Evolutionary conservation across 2,329 filamentous ascomycete species (phyloP), one percentile per base, ranked within the genome.

Genomic region (Raffaelea ambrosiae): DNA sequence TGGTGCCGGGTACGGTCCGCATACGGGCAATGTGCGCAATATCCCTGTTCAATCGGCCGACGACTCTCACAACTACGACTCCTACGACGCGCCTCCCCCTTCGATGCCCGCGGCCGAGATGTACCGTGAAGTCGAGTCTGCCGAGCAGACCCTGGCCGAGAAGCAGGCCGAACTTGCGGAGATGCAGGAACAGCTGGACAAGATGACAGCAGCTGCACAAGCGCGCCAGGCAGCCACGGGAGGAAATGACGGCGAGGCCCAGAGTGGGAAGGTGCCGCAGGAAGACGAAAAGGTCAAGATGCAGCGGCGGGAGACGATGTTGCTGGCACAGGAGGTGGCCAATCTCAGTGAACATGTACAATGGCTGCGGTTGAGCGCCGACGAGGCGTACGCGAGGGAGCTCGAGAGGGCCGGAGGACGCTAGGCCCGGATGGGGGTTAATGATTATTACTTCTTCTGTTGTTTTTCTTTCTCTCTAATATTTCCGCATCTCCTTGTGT

Each of bases 341-440:
- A 59, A 57, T 29, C 54, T 77, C 47, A 64, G 63, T 39, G 51
- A 54, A 13, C 61, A 62, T 42, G 54, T 74, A 22, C 64, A 69
- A 45, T 48, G 53, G 48, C 48, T 74, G 47, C 59, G 63, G 50
- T 51, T 72, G 5, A 66, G 72, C 57, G 71, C 67, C 2, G 72
- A 77, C 46, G 72, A 68, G 55, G 65, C 69, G 51, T 70, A 70
- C 51, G 73, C 70, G 26, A 61, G 63, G 51, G 66, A 70, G 51
- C 46, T 76, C 52, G 68, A 56, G 13, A 57, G 58, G 42, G 57
- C 61, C 49, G 59, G 63, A 48, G 46, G 53, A 10, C 20, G 7
- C 18, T 21, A 42, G 14, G 4, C 23, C 13, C 19, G 3, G 29
- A 10, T 22, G 33, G 33, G n/a, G 18, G 22, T 3, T 1, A 20